phyloP scores from a whole-genome alignment of 2,329 filamentous ascomycete genomes.

The Aspergillus cejpii region DNA sequence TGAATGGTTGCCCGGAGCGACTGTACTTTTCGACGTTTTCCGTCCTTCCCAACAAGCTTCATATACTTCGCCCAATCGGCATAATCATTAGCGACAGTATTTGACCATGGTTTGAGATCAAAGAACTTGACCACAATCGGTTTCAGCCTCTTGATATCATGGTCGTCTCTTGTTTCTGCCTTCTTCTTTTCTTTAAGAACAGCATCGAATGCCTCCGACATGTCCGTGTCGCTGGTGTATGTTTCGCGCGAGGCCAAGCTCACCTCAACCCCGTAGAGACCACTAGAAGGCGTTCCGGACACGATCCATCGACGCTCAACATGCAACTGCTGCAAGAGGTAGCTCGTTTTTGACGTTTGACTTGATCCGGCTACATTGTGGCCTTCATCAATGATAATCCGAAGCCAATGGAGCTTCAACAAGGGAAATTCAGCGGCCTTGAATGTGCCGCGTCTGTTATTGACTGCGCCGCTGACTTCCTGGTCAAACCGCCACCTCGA shows the following conservation, averaged over 20 bases:
- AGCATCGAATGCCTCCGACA: conserved; percentile 26
- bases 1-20: conserved; percentile 63
- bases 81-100: conserved; percentile 52
- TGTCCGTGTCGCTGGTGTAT: conserved; percentile 31
- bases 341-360: conserved; percentile 52
- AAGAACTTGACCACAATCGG: conserved; percentile 64
- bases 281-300: conserved; percentile 80
- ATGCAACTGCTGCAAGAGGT: conserved; percentile 48
- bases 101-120: conserved; percentile 71
- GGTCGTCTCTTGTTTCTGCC: conserved; percentile 40
- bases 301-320: conserved; percentile 78
- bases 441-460: conserved; percentile 44
- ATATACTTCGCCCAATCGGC: conserved; percentile 70
- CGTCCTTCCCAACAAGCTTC: conserved; percentile 53
- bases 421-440: conserved; percentile 55
- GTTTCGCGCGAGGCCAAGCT: conserved; percentile 44
- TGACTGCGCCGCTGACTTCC: conserved; percentile 51
- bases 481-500: conserved; percentile 66
- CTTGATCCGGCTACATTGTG: conserved; percentile 69
- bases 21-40: conserved; percentile 39
- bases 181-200: conserved; percentile 31
- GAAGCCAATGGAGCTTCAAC: conserved; percentile 69
- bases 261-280: conserved; percentile 68
- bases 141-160: conserved; percentile 57
- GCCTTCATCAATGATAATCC: conserved; percentile 88